Percentiles rank a stretch among this genome's conserved stretches.
phyloP scores from a whole-genome alignment of 2,329 filamentous ascomycete species.

The Achaetomium macrosporum region DNA sequence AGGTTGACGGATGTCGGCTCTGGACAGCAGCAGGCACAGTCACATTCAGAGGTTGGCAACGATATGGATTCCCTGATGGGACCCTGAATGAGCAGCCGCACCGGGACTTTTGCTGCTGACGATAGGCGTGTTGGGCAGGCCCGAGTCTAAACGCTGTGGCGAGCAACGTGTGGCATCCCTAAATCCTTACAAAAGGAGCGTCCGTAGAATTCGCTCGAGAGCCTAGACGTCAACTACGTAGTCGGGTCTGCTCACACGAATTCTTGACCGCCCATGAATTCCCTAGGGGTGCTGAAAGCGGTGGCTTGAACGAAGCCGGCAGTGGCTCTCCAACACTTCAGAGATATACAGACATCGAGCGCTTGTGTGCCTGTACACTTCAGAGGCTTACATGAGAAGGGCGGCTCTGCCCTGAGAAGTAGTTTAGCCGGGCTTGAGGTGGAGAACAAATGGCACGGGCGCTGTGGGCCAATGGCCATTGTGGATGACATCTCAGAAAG shows the following conservation, averaged over 20 bases:
- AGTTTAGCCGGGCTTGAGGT: no score
- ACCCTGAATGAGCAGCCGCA: constrained; percentile 31
- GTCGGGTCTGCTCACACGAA: constrained; percentile 26
- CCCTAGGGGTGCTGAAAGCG: constrained; percentile 1
- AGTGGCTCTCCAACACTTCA: no score
- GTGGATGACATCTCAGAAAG: no score
- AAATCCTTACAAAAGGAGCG: constrained; percentile 43
- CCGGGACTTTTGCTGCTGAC: constrained; percentile 17
- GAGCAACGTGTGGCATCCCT: constrained; percentile 34
- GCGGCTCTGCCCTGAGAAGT: no score
- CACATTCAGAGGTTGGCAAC: constrained; percentile 47
- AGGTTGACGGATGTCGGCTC: constrained; percentile 1
- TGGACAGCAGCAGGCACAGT: constrained; percentile 16
- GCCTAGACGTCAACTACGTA: constrained; percentile 52
- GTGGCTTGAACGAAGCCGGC: no score
- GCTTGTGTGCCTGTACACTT: no score
- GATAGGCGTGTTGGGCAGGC: constrained; percentile 21
- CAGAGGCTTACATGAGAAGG: no score
- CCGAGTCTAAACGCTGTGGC: constrained; percentile 26
- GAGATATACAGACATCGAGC: no score
- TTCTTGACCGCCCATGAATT: background rate
- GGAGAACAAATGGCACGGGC: no score
- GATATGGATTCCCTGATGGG: constrained; percentile 46
- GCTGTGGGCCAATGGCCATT: no score
- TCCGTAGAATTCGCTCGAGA: constrained; percentile 61